Percentiles rank a stretch among this genome's conserved stretches.
These are phyloP conservation scores for Microdochium nivale DNA, from an alignment of 2,329 filamentous ascomycete species.

Conservation along the genomic window DNA sequence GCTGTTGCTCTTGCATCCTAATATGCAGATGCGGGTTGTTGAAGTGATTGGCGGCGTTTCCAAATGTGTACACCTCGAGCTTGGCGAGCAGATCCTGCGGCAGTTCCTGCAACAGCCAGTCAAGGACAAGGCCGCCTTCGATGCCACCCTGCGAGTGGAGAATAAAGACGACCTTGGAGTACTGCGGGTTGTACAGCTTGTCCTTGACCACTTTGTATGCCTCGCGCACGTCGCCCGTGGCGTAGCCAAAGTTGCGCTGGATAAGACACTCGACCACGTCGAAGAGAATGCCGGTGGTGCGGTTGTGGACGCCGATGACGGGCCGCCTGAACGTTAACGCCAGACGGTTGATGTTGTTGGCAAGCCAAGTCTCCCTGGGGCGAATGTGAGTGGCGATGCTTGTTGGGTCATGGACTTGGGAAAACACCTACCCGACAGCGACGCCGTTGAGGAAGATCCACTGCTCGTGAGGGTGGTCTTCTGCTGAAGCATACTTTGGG, in stretches of 20 bases:
- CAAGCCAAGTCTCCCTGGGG: constrained; percentile 53
- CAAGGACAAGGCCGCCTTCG: constrained; percentile 62
- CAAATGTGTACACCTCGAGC: constrained; percentile 72
- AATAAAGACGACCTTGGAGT: constrained; percentile 64
- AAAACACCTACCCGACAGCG: constrained; percentile 41
- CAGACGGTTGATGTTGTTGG: constrained; percentile 62
- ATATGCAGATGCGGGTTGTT: constrained; percentile 60
- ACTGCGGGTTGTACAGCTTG: constrained; percentile 50
- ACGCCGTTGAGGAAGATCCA: constrained; percentile 81
- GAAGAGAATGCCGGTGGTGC: constrained; percentile 65
- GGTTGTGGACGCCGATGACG: constrained; percentile 67
- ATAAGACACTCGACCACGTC: constrained; percentile 71
- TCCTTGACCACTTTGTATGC: constrained; percentile 56
- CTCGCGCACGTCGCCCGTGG: constrained; percentile 56
- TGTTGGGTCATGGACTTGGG: too few relatives aligned
- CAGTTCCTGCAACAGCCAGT: constrained; percentile 68
- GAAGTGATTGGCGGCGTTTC: constrained; percentile 72
- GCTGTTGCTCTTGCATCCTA: constrained; percentile 30
- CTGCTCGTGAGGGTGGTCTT: constrained; percentile 52
- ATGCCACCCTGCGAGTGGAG: constrained; percentile 73
- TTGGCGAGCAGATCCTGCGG: constrained; percentile 57
- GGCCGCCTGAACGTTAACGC: constrained; percentile 64
- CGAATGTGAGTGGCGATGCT: too few relatives aligned
- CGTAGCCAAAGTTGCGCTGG: constrained; percentile 66
- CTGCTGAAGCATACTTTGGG: constrained; percentile 39